Evolutionary conservation across 73 alveolate genomes (phyloP).

Genomic region (Paramecium tetraurelia): DNA sequence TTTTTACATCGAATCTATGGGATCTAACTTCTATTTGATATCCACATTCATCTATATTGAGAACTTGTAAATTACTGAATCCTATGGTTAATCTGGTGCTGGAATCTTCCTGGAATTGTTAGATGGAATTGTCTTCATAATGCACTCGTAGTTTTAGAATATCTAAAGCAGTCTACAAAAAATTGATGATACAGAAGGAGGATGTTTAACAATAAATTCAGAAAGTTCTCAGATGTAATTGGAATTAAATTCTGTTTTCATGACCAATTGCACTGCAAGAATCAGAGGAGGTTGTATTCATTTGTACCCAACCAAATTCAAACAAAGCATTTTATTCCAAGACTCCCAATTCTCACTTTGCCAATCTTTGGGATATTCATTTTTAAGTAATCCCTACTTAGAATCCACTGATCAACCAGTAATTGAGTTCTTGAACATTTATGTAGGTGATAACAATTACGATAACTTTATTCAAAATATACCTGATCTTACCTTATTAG

Average conservation of each 20-base stretch:
- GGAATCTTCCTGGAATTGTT: background rate
- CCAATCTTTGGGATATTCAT: background rate
- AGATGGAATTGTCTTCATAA: background rate
- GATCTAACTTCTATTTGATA: background rate
- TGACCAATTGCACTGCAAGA: slow-evolving; percentile 17
- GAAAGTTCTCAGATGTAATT: background rate
- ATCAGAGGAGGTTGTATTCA: slow-evolving; percentile 19
- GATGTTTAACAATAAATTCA: slow-evolving; percentile 25
- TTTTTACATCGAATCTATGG: background rate
- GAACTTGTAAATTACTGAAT: background rate
- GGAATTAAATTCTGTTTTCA: background rate
- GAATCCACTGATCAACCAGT: background rate
- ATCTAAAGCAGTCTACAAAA: background rate
- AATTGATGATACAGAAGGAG: background rate
- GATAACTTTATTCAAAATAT: background rate
- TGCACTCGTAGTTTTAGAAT: background rate
- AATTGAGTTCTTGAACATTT: background rate
- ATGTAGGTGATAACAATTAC: background rate
- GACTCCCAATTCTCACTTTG: background rate
- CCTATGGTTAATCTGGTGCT: background rate
- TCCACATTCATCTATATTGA: background rate
- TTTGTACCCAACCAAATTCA: background rate
- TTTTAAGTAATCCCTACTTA: background rate
- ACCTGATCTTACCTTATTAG: background rate
- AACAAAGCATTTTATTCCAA: background rate